Evolutionary conservation across 2,329 filamentous ascomycete species (phyloP).

Genomic region (Colletotrichum gloeosporioides): DNA sequence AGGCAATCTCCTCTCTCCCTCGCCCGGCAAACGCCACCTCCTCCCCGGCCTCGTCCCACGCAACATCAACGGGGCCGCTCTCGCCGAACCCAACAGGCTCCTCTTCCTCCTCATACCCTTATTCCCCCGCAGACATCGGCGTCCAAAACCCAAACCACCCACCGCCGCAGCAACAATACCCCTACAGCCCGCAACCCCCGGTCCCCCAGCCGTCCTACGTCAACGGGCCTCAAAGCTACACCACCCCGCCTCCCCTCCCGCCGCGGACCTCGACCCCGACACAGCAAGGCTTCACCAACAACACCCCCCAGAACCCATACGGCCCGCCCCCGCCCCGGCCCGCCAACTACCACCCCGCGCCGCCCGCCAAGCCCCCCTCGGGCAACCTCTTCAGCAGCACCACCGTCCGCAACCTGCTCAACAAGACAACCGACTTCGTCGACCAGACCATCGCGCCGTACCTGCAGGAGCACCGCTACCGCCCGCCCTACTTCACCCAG

Average conservation of each 20-base stretch:
- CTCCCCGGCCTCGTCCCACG: background rate
- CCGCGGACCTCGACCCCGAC: background rate
- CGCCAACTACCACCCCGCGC: background rate
- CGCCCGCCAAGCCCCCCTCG: background rate
- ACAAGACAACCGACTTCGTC: constrained; percentile 38
- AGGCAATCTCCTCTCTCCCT: background rate
- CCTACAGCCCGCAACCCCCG: background rate
- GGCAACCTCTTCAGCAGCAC: constrained; percentile 35
- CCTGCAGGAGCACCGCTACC: constrained; percentile 19
- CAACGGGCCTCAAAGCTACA: background rate
- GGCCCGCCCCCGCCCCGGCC: constrained; percentile 6
- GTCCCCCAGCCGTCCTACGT: constrained; percentile 1
- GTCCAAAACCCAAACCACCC: background rate
- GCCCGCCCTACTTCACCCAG: constrained; percentile 5
- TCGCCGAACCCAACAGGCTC: background rate
- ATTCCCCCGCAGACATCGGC: background rate
- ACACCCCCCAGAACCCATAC: background rate
- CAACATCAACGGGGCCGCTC: background rate
- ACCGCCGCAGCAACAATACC: background rate
- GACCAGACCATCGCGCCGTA: constrained; percentile 32
- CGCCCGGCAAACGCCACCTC: background rate
- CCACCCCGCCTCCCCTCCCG: background rate
- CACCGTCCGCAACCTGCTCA: constrained; percentile 39
- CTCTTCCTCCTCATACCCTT: background rate
- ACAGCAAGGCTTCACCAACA: too few relatives aligned